phyloP scores from a whole-genome alignment of 2,329 filamentous ascomycete genomes.

The Akanthomyces muscarius region DNA sequence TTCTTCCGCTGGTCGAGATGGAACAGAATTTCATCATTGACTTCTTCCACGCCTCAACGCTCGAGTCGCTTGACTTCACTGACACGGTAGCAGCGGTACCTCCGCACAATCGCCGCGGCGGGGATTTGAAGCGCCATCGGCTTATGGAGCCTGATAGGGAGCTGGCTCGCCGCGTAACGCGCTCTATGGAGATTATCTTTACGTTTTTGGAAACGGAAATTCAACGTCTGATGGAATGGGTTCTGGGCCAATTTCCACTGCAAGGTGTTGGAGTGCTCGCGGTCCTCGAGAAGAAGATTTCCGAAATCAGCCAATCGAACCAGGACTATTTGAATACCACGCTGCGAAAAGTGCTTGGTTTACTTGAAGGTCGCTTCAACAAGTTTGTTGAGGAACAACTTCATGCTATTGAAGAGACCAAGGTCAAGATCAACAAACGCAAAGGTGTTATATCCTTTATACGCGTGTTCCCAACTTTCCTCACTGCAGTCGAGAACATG shows the following conservation, averaged over 20 bases:
- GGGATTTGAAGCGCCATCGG: constrained; percentile 68
- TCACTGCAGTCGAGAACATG: constrained; percentile 79
- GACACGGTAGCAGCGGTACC: constrained; percentile 66
- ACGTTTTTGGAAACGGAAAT: constrained; percentile 75
- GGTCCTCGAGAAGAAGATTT: constrained; percentile 72
- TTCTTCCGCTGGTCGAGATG: constrained; percentile 77
- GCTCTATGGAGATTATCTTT: constrained; percentile 86
- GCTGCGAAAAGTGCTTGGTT: constrained; percentile 73
- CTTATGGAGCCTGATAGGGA: constrained; percentile 85
- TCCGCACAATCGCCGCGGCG: constrained; percentile 65
- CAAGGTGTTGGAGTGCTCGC: constrained; percentile 88
- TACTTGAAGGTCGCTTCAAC: constrained; percentile 70
- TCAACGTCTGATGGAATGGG: constrained; percentile 79
- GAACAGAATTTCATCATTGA: constrained; percentile 98
- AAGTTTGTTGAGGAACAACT: constrained; percentile 95
- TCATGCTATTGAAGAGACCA: constrained; percentile 92
- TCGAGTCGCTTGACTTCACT: constrained; percentile 76
- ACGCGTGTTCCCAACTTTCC: constrained; percentile 85
- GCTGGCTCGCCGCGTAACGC: constrained; percentile 78
- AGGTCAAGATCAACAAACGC: constrained; percentile 98
- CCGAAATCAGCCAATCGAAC: constrained; percentile 80
- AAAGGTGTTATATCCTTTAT: constrained; percentile 96
- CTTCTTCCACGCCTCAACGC: constrained; percentile 90
- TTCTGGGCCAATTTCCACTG: constrained; percentile 73
- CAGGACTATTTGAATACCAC: constrained; percentile 84